Evolutionary conservation across 495 filamentous ascomycete genomes (phyloP).

Genomic region (Cairneyella variabilis): DNA sequence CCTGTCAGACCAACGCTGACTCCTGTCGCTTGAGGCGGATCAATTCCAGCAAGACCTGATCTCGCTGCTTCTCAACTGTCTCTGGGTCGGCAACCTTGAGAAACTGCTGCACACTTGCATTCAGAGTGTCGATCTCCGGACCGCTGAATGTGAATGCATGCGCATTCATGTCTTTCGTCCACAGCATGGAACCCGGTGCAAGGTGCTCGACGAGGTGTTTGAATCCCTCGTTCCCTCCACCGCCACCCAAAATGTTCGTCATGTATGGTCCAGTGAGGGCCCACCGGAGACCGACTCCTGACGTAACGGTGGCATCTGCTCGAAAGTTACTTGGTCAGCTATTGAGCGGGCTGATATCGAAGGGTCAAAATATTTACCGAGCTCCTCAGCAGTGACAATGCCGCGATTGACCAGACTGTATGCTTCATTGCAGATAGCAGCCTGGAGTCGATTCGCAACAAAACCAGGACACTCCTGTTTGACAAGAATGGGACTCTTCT

Average conservation of each 20-base stretch:
- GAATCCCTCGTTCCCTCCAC: no score
- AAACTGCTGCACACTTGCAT: neutral
- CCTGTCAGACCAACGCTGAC: neutral
- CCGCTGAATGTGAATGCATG: neutral
- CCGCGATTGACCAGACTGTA: slow-evolving; percentile 47
- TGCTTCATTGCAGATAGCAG: slow-evolving; percentile 42
- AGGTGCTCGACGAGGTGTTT: neutral
- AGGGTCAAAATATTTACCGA: slow-evolving; percentile 11
- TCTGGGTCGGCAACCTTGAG: neutral
- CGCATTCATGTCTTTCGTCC: neutral
- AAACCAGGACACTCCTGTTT: slow-evolving; percentile 49
- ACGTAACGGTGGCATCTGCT: slow-evolving; percentile 15
- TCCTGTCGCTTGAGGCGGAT: neutral
- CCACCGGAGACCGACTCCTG: slow-evolving; percentile 20
- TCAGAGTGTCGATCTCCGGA: neutral
- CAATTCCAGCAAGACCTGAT: neutral
- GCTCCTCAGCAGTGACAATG: slow-evolving; percentile 40
- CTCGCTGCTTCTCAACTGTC: neutral
- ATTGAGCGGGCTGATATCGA: neutral
- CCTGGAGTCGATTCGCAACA: slow-evolving; percentile 48
- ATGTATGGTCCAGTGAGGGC: slow-evolving; percentile 19
- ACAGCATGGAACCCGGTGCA: neutral
- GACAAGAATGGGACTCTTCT: slow-evolving; percentile 48
- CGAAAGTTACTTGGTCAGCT: neutral
- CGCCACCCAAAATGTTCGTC: slow-evolving; percentile 3